Evolutionary conservation across 2,329 filamentous ascomycete species (phyloP), one percentile per base, ranked within the genome.

Genomic region (Colletotrichum abscissum): DNA sequence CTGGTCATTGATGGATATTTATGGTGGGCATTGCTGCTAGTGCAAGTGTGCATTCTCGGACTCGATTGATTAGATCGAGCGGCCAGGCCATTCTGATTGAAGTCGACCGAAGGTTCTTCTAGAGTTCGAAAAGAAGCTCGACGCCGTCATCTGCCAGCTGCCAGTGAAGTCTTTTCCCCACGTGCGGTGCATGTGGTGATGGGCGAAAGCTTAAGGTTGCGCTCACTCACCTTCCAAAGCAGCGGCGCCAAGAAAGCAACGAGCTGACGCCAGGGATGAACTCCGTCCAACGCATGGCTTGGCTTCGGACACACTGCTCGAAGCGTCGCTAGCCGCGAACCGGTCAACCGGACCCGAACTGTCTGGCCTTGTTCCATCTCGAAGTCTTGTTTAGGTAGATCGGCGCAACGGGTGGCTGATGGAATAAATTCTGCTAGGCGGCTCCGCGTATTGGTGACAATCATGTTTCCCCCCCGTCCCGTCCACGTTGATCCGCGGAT

Each of bases 301-400:
- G 33, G 49, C 57, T 55, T 65, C 67, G 70, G 70, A 8, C 55
- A 73, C 49, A 70, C 55, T 62, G 60, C 67, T 67, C 52, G 62
- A 73, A 49, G 46, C 60, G 66, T 73, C 60, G 24, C 35, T 35
- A 22, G 55, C 67, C 55, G 55, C 46, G 60, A 65, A 26, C 22
- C 30, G n/a, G 24, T 12, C 42, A 26, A 19, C 11, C 14, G 42
- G 30, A 16, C 11, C 16, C n/a, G 28, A 30, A 3, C 22, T n/a
- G 19, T 19, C 4, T 59, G 42, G 69, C n/a, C 52, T 59, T 52
- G 58, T 16, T 58, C 69, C 35, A 58, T 33, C 28, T 38, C 24
- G n/a, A 24, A 19, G 38, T 63, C 52, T 35, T 46, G 62, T 24
- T 57, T 42, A 33, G 4, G 30, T 55, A 33, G 24, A 4, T 26